phyloP scores from a whole-genome alignment of 2,329 filamentous ascomycete genomes.

The Talaromyces funiculosus region DNA sequence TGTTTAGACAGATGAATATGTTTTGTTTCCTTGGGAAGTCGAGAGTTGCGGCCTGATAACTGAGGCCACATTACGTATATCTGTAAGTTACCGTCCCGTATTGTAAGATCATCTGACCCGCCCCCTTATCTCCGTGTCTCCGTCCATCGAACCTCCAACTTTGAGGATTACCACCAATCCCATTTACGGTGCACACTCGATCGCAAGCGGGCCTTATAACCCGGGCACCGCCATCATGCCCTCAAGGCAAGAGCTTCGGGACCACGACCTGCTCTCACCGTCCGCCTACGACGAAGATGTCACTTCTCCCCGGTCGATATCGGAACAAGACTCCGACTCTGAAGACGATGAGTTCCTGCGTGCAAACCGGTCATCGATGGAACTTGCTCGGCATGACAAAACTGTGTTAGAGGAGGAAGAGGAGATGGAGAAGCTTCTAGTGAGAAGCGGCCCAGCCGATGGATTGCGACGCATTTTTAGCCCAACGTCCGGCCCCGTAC shows the following conservation, averaged over 20 bases:
- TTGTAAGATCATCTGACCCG: background rate
- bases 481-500: constrained; percentile 42
- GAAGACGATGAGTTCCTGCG: constrained; percentile 66
- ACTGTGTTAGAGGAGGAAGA: constrained; percentile 71
- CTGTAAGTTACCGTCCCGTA: constrained; percentile 6
- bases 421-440: constrained; percentile 46
- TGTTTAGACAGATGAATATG: too few relatives aligned
- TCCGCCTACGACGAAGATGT: constrained; percentile 64
- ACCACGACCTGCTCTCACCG: constrained; percentile 55
- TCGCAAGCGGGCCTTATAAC: background rate
- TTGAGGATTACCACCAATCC: background rate
- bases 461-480: constrained; percentile 39
- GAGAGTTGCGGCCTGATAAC: background rate
- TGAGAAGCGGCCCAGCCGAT: constrained; percentile 32
- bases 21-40: background rate
- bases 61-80: background rate
- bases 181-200: background rate
- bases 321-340: constrained; percentile 68
- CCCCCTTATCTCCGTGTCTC: background rate
- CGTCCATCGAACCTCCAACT: background rate
- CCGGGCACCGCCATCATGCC: constrained; percentile 13
- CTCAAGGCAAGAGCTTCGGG: constrained; percentile 18
- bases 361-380: constrained; percentile 61
- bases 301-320: constrained; percentile 55
- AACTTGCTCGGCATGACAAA: constrained; percentile 64